phyloP scores from a whole-genome alignment of 495 filamentous ascomycete genomes.

The Penicillium alfredii region DNA sequence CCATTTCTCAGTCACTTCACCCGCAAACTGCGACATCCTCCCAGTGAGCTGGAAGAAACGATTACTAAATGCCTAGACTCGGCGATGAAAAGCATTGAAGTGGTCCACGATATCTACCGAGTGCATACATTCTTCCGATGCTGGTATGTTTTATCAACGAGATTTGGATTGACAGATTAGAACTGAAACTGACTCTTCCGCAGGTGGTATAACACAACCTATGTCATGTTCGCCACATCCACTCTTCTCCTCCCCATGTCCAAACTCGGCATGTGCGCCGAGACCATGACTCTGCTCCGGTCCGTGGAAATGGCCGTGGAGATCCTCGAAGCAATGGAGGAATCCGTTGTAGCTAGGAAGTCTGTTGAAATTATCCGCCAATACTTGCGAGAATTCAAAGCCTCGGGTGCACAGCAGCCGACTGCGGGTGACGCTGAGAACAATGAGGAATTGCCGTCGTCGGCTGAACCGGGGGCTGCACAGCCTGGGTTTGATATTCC shows the following conservation, averaged over 20 bases:
- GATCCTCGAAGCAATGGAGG: slow-evolving; percentile 41
- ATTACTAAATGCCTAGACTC: slow-evolving; percentile 35
- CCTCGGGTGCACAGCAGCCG: slow-evolving; percentile 7
- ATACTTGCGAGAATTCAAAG: slow-evolving; percentile 32
- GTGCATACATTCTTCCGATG: slow-evolving; percentile 39
- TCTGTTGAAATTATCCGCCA: slow-evolving; percentile 36
- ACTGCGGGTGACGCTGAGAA: slow-evolving; percentile 3
- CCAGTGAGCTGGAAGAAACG: slow-evolving; percentile 27
- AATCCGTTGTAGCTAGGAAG: slow-evolving; percentile 35
- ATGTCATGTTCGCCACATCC: slow-evolving; percentile 40
- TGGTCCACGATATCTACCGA: slow-evolving; percentile 39
- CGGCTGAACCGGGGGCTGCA: slow-evolving; percentile 9
- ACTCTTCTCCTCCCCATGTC: slow-evolving; percentile 37
- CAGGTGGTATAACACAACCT: slow-evolving; percentile 44
- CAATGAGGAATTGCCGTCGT: background rate
- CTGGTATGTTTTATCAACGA: slow-evolving; percentile 21
- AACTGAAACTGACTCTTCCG: background rate
- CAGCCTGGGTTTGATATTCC: slow-evolving; percentile 28
- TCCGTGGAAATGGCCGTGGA: slow-evolving; percentile 38
- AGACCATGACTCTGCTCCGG: slow-evolving; percentile 26
- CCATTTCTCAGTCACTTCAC: slow-evolving; percentile 36
- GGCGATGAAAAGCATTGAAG: slow-evolving; percentile 35
- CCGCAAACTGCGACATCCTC: slow-evolving; percentile 28
- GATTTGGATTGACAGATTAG: too few species aligned
- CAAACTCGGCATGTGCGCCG: slow-evolving; percentile 27